These are phyloP conservation scores for Umbelopsis ramanniana DNA, from an alignment of 192 early-diverging fungal species.

Conservation along the genomic window DNA sequence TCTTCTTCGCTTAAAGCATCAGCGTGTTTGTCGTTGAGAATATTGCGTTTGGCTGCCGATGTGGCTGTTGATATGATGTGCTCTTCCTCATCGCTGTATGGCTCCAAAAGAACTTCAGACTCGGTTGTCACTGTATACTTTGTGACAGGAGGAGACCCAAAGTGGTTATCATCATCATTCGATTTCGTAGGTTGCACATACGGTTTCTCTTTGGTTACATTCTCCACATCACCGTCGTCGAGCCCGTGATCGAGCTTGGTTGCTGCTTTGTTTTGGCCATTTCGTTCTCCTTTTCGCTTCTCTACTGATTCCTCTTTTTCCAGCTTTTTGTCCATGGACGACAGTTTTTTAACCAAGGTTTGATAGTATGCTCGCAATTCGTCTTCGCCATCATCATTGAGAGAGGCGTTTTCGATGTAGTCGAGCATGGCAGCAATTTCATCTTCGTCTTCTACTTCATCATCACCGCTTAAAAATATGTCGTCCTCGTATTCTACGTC, in stretches of 20 bases:
- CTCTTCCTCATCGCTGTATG: neutral
- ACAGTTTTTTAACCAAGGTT: constrained; percentile 9
- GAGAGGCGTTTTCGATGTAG: constrained; percentile 34
- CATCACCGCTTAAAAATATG: neutral
- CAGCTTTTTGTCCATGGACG: neutral
- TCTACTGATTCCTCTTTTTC: neutral
- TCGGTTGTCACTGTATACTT: neutral
- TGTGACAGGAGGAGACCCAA: no score
- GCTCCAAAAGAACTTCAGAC: constrained; percentile 4
- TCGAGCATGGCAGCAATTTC: constrained; percentile 30
- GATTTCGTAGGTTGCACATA: no score
- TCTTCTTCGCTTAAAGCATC: constrained; percentile 19
- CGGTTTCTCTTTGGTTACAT: no score
- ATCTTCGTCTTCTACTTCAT: constrained; percentile 22
- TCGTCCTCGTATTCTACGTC: neutral
- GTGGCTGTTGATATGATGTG: neutral
- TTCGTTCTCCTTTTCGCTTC: neutral
- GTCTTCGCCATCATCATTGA: constrained; percentile 19
- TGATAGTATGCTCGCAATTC: constrained; percentile 18
- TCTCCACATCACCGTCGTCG: no score
- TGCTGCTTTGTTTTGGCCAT: neutral
- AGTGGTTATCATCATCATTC: no score
- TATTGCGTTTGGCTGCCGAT: neutral
- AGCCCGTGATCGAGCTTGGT: neutral
- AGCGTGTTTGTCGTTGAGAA: neutral